These are phyloP conservation scores for Cyberlindnera lachancei DNA, from an alignment of 805 yeast genomes.

Conservation along the genomic window DNA sequence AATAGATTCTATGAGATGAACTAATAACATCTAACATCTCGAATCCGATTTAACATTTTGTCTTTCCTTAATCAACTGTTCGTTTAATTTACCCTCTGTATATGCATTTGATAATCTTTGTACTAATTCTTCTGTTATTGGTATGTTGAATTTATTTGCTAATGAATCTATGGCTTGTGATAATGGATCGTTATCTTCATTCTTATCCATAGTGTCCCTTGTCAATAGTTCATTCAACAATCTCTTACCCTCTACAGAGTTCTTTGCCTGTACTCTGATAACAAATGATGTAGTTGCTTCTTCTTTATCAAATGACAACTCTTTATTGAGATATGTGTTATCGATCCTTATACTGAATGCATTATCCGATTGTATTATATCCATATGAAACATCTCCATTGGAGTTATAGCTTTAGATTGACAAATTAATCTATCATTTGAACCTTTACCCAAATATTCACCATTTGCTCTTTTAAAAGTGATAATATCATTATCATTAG, in stretches of 20 bases:
- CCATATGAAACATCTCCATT: neutral
- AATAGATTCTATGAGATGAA: constrained; percentile 31
- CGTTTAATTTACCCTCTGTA: constrained; percentile 27
- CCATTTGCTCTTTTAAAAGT: neutral
- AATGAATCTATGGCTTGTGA: neutral
- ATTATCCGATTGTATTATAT: neutral
- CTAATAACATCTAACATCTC: constrained; percentile 9
- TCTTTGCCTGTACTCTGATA: neutral
- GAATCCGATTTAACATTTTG: constrained; percentile 24
- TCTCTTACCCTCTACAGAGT: neutral
- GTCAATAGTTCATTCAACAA: neutral
- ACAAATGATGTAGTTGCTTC: neutral
- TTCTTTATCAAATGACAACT: neutral
- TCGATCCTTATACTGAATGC: neutral
- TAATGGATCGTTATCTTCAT: neutral
- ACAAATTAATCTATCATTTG: neutral
- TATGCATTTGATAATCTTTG: neutral
- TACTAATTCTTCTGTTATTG: neutral
- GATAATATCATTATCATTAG: neutral
- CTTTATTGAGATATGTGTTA: neutral
- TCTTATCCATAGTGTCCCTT: neutral
- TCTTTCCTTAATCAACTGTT: constrained; percentile 27
- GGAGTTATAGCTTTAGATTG: neutral
- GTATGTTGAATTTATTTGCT: neutral
- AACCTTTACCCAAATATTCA: neutral